Evolutionary conservation across 805 yeast species (phyloP).

Genomic region (Kuraishia piskuri): DNA sequence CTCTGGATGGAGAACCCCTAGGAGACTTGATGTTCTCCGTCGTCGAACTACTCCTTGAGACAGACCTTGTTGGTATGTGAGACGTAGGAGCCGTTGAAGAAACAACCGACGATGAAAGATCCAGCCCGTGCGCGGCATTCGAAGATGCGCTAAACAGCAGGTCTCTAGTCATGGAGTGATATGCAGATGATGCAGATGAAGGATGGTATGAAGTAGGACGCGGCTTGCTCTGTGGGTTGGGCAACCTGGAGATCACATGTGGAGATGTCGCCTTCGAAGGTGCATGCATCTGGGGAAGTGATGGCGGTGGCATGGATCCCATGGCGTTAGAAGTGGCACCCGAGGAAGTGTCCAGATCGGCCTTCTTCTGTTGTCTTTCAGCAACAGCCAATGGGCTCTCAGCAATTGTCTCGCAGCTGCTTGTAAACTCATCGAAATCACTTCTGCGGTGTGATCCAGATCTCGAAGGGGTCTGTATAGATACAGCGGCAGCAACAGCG

Average conservation of each 20-base stretch:
- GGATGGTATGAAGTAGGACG: constrained; percentile 86
- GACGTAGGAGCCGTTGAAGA: not conserved
- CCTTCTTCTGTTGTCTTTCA: constrained; percentile 2
- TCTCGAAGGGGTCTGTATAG: not conserved
- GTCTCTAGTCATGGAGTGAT: constrained; percentile 5
- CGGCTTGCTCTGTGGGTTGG: constrained; percentile 38
- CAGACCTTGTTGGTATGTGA: not conserved
- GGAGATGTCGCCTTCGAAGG: constrained; percentile 6
- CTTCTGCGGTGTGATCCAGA: not conserved
- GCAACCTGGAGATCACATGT: constrained; percentile 19
- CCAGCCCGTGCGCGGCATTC: not conserved
- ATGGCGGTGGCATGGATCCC: constrained; percentile 15
- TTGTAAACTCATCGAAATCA: not conserved
- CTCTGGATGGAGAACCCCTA: constrained; percentile 16
- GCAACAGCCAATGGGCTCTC: constrained; percentile 27
- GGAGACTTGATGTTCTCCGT: not conserved
- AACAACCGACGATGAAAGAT: not conserved
- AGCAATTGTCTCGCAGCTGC: constrained; percentile 33
- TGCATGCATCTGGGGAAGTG: constrained; percentile 10
- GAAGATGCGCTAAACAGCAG: not conserved
- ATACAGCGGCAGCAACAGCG: not conserved
- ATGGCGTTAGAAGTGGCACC: not conserved
- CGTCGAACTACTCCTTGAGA: not conserved
- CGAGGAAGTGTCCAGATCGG: too few species aligned
- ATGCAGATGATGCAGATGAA: constrained; percentile 28